These are phyloP conservation scores for Monosporozyma unispora DNA, from an alignment of 805 yeast genomes.

Conservation along the genomic window DNA sequence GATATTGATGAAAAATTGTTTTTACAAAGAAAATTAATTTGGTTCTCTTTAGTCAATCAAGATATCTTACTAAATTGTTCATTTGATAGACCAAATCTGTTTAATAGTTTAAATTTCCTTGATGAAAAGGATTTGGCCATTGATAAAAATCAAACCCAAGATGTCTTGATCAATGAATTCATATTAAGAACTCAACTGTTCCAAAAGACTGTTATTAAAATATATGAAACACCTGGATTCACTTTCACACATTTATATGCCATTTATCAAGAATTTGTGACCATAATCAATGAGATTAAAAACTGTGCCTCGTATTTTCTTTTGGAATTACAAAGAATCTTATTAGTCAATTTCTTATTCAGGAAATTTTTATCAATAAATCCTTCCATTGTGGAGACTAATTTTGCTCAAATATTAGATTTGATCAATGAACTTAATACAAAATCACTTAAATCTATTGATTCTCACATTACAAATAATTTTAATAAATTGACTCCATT, in stretches of 20 bases:
- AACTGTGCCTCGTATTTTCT: not conserved
- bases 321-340: not conserved
- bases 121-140: not conserved
- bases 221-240: not conserved
- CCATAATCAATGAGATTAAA: not conserved
- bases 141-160: not conserved
- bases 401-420: not conserved
- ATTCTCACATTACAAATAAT: constrained; percentile 6
- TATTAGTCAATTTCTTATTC: not conserved
- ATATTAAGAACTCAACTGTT: not conserved
- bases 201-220: not conserved
- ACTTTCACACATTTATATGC: not conserved
- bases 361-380: constrained; percentile 4
- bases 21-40: constrained; percentile 45
- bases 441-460: constrained; percentile 2
- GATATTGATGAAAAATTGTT: constrained; percentile 16
- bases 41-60: constrained; percentile 61
- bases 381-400: not conserved
- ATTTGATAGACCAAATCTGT: constrained; percentile 8
- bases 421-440: constrained; percentile 2
- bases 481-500: constrained; percentile 7
- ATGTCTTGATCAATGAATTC: not conserved
- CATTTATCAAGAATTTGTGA: not conserved
- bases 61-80: constrained; percentile 52
- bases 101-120: constrained; percentile 1